Percentiles rank a stretch among this genome's conserved stretches.
Evolutionary conservation across 1,284 basidiomycete species (phyloP).

Genomic region (Ustilago cynodontis): DNA sequence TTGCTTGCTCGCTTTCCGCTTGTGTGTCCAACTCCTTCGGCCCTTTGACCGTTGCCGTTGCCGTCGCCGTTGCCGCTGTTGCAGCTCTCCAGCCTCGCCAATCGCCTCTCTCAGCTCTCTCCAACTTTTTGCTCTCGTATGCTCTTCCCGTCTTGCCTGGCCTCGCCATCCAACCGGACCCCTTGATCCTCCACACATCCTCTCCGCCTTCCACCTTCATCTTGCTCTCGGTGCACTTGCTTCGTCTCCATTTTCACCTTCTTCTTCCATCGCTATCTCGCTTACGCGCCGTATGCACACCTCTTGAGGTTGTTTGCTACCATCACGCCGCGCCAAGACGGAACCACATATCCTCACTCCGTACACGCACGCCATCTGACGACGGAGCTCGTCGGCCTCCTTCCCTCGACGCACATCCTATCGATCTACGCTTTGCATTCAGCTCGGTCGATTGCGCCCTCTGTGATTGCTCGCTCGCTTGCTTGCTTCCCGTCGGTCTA

Average conservation of each 20-base stretch:
- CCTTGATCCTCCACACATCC: neutral
- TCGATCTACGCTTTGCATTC: neutral
- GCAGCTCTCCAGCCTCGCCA: neutral
- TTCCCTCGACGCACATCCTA: neutral
- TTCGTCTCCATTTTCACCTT: neutral
- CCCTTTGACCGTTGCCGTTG: neutral
- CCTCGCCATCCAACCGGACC: constrained; percentile 1
- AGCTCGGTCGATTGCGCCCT: neutral
- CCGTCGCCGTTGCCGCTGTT: neutral
- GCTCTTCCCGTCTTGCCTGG: neutral
- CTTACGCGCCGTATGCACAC: neutral
- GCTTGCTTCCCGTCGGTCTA: constrained; percentile 14
- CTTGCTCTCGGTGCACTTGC: neutral
- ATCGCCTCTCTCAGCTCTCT: neutral
- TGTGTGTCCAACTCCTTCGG: neutral
- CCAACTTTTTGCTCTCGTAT: neutral
- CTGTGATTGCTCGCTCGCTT: neutral
- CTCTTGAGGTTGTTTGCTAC: constrained; percentile 7
- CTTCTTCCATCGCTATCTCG: neutral
- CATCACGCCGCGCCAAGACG: constrained; percentile 17
- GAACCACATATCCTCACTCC: neutral
- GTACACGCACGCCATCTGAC: neutral
- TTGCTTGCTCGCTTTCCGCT: neutral
- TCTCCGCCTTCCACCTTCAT: neutral
- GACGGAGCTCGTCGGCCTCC: constrained; percentile 7